These are phyloP conservation scores for Tephrocybe sp. DNA, from an alignment of 768 basidiomycete genomes.

Conservation along the genomic window DNA sequence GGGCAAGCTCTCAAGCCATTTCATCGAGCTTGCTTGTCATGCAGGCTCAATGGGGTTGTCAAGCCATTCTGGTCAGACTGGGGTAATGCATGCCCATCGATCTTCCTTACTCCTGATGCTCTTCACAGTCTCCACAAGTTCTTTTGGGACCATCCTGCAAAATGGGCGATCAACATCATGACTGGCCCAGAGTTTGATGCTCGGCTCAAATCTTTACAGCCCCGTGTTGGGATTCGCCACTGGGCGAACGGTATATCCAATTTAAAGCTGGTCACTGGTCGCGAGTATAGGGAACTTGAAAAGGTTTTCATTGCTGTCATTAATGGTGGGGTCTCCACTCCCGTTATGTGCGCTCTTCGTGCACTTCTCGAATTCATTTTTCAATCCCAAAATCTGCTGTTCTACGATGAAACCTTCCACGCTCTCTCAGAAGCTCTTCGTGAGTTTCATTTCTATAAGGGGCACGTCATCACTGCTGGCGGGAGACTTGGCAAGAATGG, in stretches of 20 bases:
- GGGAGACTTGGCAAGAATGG: slow-evolving; percentile 24
- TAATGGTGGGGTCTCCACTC: slow-evolving; percentile 27
- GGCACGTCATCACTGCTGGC: slow-evolving; percentile 28
- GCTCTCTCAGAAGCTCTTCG: slow-evolving; percentile 21
- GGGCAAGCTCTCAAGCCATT: too few relatives aligned
- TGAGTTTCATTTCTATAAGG: slow-evolving; percentile 36
- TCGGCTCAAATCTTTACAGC: slow-evolving; percentile 35
- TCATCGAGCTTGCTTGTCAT: too few relatives aligned
- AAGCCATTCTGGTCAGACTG: slow-evolving; percentile 39
- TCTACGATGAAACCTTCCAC: slow-evolving; percentile 19
- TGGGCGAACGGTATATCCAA: slow-evolving; percentile 37
- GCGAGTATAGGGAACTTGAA: slow-evolving; percentile 38
- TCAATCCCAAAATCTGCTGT: slow-evolving; percentile 25
- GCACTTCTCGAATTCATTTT: slow-evolving; percentile 35
- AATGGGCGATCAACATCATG: slow-evolving; percentile 36
- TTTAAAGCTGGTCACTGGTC: slow-evolving; percentile 42
- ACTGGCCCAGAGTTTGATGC: slow-evolving; percentile 33
- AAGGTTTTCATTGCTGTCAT: slow-evolving; percentile 33
- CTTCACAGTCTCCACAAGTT: slow-evolving; percentile 37
- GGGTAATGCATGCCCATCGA: slow-evolving; percentile 29
- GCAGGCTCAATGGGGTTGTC: slow-evolving; percentile 31
- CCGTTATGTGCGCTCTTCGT: slow-evolving; percentile 31
- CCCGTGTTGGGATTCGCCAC: slow-evolving; percentile 33
- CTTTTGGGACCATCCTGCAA: slow-evolving; percentile 38
- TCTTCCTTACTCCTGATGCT: slow-evolving; percentile 34